A percentile compares a stretch with the other conserved stretches of the same genome.
Evolutionary conservation across 768 basidiomycete species (phyloP).

Genomic region (Naematelia aurantialba): DNA sequence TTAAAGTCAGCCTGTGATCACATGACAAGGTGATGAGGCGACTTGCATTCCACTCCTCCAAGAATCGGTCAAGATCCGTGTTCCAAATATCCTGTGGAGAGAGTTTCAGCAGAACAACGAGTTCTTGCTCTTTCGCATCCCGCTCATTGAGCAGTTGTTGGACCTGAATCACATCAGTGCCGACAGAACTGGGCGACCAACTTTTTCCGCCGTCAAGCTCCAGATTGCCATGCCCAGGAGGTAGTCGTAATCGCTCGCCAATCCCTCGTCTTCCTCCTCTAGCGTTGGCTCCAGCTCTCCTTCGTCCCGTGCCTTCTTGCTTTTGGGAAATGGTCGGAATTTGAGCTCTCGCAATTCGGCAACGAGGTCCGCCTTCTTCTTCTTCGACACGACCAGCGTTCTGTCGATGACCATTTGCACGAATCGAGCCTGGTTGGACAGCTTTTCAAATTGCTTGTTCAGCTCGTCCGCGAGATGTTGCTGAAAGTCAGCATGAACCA

Average conservation of each 20-base stretch:
- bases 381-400: slow-evolving; percentile 73
- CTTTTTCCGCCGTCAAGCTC: slow-evolving; percentile 91
- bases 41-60: slow-evolving; percentile 78
- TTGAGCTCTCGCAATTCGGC: slow-evolving; percentile 73
- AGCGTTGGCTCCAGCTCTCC: slow-evolving; percentile 64
- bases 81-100: slow-evolving; percentile 85
- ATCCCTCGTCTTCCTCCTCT: slow-evolving; percentile 56
- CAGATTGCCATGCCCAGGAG: slow-evolving; percentile 91
- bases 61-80: slow-evolving; percentile 75
- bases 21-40: slow-evolving; percentile 1
- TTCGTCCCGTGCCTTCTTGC: slow-evolving; percentile 61
- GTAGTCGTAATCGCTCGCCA: slow-evolving; percentile 77
- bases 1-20: neutral
- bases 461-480: slow-evolving; percentile 80
- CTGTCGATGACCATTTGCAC: slow-evolving; percentile 91
- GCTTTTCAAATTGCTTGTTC: slow-evolving; percentile 71
- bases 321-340: slow-evolving; percentile 90
- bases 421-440: slow-evolving; percentile 93
- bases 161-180: slow-evolving; percentile 57
- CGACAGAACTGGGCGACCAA: slow-evolving; percentile 36
- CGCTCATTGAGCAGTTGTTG: slow-evolving; percentile 77
- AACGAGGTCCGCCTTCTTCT: slow-evolving; percentile 83
- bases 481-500: slow-evolving; percentile 54
- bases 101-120: slow-evolving; percentile 70
- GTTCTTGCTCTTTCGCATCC: slow-evolving; percentile 73